Percentiles rank a stretch among this genome's conserved stretches.
phyloP scores from a whole-genome alignment of 306 rosid species.

The Lathyrus aphaca region DNA sequence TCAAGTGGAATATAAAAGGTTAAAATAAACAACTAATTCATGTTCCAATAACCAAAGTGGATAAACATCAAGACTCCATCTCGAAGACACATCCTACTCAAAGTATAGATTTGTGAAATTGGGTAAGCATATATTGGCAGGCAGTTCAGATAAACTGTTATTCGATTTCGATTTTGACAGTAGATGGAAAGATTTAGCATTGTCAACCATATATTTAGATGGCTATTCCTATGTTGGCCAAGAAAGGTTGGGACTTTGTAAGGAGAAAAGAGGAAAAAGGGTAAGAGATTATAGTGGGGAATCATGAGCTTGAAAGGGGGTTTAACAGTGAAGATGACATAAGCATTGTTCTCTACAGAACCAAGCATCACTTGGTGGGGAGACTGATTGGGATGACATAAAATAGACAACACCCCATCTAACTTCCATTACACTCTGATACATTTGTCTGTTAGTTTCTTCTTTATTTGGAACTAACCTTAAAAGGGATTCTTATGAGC shows the following conservation, averaged over 20 bases:
- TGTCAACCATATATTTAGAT: conserved; percentile 56
- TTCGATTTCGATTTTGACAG: conserved; percentile 63
- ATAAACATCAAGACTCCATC: conserved; percentile 52
- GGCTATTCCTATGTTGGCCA: conserved; percentile 50
- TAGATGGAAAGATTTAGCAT: conserved; percentile 37
- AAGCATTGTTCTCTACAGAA: conserved; percentile 68
- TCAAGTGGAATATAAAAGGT: conserved; percentile 43
- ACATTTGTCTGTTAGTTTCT: conserved; percentile 33
- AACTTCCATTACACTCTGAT: conserved; percentile 44
- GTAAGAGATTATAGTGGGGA: conserved; percentile 72
- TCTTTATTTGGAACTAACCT: conserved; percentile 43
- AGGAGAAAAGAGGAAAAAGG: conserved; percentile 46
- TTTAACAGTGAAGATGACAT: conserved; percentile 70
- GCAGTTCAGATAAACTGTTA: conserved; percentile 52
- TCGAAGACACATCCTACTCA: conserved; percentile 40
- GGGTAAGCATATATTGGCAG: conserved; percentile 57
- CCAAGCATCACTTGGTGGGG: conserved; percentile 72
- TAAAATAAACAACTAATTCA: conserved; percentile 34
- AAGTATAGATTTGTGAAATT: conserved; percentile 37
- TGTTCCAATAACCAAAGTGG: conserved; percentile 46
- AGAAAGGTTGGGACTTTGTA: conserved; percentile 46
- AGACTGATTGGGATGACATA: conserved; percentile 44
- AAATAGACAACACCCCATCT: conserved; percentile 44
- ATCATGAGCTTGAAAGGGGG: conserved; percentile 62
- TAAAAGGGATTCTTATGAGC: conserved; percentile 46